These are phyloP conservation scores for Camellia lanceoleosa DNA, from an alignment of 148 eudicot genomes.

Conservation along the genomic window DNA sequence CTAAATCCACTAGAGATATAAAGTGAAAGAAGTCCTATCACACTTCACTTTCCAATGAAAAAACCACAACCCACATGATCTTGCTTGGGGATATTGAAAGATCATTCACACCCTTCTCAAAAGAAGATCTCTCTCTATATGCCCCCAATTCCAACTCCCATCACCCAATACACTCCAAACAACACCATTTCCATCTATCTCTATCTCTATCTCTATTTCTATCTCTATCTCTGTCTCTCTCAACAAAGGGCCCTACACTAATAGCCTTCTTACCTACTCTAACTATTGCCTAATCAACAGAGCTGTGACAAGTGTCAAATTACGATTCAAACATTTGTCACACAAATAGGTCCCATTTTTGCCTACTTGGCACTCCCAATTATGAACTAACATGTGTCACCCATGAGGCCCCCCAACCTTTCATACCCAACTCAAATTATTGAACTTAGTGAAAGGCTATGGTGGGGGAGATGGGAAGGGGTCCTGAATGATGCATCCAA, in stretches of 20 bases:
- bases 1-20: slow-evolving; percentile 18
- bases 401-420: slow-evolving; percentile 21
- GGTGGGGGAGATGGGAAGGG: not conserved
- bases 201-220: not conserved
- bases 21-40: slow-evolving; percentile 9
- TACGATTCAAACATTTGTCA: slow-evolving; percentile 5
- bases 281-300: not conserved
- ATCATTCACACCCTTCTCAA: slow-evolving; percentile 20
- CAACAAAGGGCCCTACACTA: not conserved
- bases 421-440: slow-evolving; percentile 27
- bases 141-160: not conserved
- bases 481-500: slow-evolving; percentile 37
- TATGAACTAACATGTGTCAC: slow-evolving; percentile 29
- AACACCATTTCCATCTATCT: not conserved
- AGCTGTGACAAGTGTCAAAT: slow-evolving; percentile 1
- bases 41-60: slow-evolving; percentile 30
- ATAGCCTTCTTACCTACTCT: slow-evolving; percentile 3
- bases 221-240: not conserved
- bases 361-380: slow-evolving; percentile 21
- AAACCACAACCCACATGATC: slow-evolving; percentile 48
- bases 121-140: slow-evolving; percentile 16
- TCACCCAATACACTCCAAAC: slow-evolving; percentile 14
- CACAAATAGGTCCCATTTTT: not conserved
- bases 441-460: slow-evolving; percentile 15
- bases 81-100: slow-evolving; percentile 42